Evolutionary conservation across 2,329 filamentous ascomycete genomes (phyloP), one percentile per base, ranked within the genome.

Genomic region (Epichloe brachyelytri): DNA sequence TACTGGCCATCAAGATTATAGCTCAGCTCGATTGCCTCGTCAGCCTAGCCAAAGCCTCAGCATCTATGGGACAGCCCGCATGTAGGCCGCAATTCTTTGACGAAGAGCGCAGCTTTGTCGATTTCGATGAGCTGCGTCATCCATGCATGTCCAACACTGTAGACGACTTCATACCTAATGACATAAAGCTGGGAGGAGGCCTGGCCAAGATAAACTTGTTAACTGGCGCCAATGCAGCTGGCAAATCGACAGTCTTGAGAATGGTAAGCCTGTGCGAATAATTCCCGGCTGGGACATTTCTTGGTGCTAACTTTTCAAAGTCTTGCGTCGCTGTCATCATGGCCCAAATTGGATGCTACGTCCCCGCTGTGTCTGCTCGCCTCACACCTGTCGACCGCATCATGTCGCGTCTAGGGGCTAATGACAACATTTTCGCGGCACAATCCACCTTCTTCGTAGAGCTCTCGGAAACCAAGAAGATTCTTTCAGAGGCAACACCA

Each of bases 371-470:
- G 17, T 88, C 83, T 3, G 93, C 93, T 1, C 82, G 78, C 3
- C 76, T 98, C 43, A 97, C 91, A 0, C 91, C 93, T 0, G 82
- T 95, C 3, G 93, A 98, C 65, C 87, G 93, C 50, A 97, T 98
- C 73, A 98, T 98, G 93, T 97, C 91, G 10, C 88, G 93, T 44
- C 80, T 98, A 0, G 93, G 93, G 10, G 93, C 93, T 46, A 95
- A 97, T 62, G 93, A 98, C 79, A 97, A 97, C 68, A 98, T 98
- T 60, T 97, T 98, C 64, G 93, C 91, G 1, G 88, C 91, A 0
- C 93, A 98, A 67, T 95, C 88, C 14, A 98, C 93, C 2, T 98
- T 98, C 74, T 97, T 98, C 63, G 91, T 98, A 30, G 93, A 98
- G 68, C 74, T 98, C 2, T 90, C 89, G 0, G 93, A 98, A 66